Percentiles rank a stretch among this genome's conserved stretches.
phyloP scores from a whole-genome alignment of 306 rosid genomes.

The Quercus alba region DNA sequence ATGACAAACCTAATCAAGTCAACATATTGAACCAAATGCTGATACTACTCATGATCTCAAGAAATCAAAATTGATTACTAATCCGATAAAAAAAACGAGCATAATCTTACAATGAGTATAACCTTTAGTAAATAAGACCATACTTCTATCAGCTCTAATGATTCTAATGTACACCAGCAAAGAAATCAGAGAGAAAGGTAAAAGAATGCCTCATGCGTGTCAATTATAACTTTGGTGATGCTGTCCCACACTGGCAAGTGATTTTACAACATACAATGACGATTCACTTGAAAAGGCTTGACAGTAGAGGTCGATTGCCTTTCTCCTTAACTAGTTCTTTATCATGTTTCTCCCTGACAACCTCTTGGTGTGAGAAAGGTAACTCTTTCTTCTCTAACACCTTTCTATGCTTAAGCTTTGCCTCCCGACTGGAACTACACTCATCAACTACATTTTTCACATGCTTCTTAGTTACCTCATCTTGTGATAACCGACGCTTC shows the following conservation, averaged over 20 bases:
- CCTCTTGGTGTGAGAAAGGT: neutral
- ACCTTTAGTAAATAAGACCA: neutral
- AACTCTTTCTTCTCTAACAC: constrained; percentile 10
- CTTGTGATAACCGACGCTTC: neutral
- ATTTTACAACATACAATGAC: neutral
- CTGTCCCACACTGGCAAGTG: no score
- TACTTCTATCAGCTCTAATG: neutral
- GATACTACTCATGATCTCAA: neutral
- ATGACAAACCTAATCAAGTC: neutral
- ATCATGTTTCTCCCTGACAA: constrained; percentile 18
- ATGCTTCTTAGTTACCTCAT: constrained; percentile 19
- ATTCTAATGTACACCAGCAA: neutral
- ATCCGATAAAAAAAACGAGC: no score
- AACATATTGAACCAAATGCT: neutral
- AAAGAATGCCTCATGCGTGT: neutral
- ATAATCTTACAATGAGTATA: neutral
- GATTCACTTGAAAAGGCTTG: constrained; percentile 47
- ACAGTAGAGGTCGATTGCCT: constrained; percentile 25
- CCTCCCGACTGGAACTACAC: constrained; percentile 14
- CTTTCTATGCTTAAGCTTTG: constrained; percentile 3
- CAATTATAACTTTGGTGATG: neutral
- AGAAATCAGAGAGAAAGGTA: neutral
- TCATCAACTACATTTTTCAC: constrained; percentile 6
- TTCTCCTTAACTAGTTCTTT: constrained; percentile 11
- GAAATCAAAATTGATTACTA: neutral